These are phyloP conservation scores for Gnaphalium uliginosum DNA, from an alignment of 129 eudicot species.

Conservation along the genomic window DNA sequence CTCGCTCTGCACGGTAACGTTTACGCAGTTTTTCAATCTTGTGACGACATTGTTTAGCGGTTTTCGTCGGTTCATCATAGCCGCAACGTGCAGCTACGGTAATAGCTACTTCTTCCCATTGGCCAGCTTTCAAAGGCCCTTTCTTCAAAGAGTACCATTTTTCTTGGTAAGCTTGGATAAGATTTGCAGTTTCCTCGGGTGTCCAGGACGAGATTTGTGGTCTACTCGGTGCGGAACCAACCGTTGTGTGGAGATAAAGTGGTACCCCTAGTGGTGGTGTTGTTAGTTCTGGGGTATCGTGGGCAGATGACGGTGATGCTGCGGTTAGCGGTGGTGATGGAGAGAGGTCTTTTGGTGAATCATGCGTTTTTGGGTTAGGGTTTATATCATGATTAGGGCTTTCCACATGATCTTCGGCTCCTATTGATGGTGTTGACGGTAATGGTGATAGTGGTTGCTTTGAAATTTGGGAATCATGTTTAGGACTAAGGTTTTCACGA, in stretches of 20 bases:
- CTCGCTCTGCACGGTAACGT: constrained; percentile 72
- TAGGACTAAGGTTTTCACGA: constrained; percentile 16
- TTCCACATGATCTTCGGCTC: background rate
- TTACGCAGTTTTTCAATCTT: constrained; percentile 91
- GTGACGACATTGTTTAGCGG: constrained; percentile 95
- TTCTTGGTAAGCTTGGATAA: constrained; percentile 82
- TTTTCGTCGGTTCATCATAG: constrained; percentile 62
- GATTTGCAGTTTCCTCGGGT: constrained; percentile 69
- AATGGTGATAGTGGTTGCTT: constrained; percentile 15
- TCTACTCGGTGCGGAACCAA: constrained; percentile 35
- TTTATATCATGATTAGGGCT: background rate
- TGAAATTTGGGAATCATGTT: constrained; percentile 19
- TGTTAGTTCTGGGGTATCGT: constrained; percentile 4
- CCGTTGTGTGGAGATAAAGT: background rate
- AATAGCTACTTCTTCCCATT: constrained; percentile 85
- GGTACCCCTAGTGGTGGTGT: constrained; percentile 32
- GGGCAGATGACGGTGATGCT: constrained; percentile 19
- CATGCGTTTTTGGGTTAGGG: constrained; percentile 15
- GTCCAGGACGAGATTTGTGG: constrained; percentile 69
- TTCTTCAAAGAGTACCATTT: constrained; percentile 87
- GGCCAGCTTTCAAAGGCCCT: constrained; percentile 79
- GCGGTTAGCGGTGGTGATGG: constrained; percentile 27
- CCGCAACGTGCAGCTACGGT: constrained; percentile 85
- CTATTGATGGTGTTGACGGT: background rate
- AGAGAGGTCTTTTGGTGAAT: constrained; percentile 22